phyloP scores from a whole-genome alignment of 306 rosid genomes.

The Gastrolobium bilobum region DNA sequence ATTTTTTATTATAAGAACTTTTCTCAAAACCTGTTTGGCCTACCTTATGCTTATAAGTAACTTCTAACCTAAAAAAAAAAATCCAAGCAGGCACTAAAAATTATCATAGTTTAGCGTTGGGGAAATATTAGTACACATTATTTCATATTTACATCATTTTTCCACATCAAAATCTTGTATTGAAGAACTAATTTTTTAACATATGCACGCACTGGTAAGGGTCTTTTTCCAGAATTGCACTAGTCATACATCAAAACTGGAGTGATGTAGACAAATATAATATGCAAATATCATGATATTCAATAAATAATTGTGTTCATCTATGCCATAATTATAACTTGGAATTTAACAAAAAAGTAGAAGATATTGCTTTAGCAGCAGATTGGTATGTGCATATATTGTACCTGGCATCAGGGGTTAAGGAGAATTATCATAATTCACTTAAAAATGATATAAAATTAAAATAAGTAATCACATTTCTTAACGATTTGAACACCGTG shows the following conservation, averaged over 20 bases:
- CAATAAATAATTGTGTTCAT: neutral
- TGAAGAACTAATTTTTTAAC: neutral
- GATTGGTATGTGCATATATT: neutral
- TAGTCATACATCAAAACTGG: neutral
- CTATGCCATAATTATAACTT: conserved; percentile 23
- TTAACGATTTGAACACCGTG: neutral
- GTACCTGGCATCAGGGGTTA: conserved; percentile 10
- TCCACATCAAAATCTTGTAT: neutral
- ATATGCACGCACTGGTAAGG: neutral
- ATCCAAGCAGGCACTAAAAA: too few relatives aligned
- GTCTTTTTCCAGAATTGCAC: neutral
- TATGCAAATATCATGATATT: conserved; percentile 12
- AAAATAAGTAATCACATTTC: neutral
- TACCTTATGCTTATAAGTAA: too few relatives aligned
- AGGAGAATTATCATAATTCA: neutral
- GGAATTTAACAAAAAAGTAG: conserved; percentile 21
- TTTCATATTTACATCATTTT: neutral
- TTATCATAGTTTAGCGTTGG: conserved; percentile 21
- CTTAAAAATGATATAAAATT: conserved; percentile 8
- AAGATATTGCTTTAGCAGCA: neutral
- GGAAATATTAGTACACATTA: neutral
- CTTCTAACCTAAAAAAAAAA: too few relatives aligned
- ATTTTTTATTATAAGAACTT: too few relatives aligned
- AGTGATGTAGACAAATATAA: neutral
- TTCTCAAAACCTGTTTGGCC: too few relatives aligned